Base-by-base conservation (phyloP, 2,329 filamentous ascomycete species). In the Penicillium sp. region DNA sequence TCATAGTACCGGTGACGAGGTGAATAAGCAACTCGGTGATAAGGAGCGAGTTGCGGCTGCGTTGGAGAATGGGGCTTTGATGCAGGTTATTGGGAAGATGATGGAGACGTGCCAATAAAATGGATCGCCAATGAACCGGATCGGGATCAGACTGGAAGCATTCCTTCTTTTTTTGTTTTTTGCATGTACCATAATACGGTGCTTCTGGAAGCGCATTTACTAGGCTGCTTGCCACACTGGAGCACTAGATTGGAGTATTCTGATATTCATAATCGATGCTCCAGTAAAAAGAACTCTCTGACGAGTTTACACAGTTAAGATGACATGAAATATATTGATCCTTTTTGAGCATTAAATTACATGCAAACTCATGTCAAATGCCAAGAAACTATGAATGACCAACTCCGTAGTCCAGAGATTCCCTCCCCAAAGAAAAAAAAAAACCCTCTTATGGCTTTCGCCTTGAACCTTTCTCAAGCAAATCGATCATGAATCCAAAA, bases 1-100 rank as follows among this genome's bases (percentile, higher is more conserved):
- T n/a, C 95, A 98, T 76, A 92, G 88, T 66, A 96, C 96, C 63
- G 94, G 92, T 49, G 93, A 97, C 65, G 93, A 97, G 75, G 93
- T 97, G 55, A 97, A 96, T 80, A 97, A 97, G 82, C 95, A 99
- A 79, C 81, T 99, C 46, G 91, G 88, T 37, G 95, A 99, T 79
- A 99, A 98, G 82, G 95, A 99, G 80, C 84, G 95, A 63, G 95
- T 99, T 48, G 93, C 94, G 1, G 95, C 95, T 10, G 95, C 95
- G 6, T 81, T 97, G 69, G 95, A 98, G 78, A 99, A 99, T 75
- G 91, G 91, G 59, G 96, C 91, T 1, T 81, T 99, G 62, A 92
- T 92, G 82, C 88, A 88, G 43, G 91, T 97, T 35, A 83, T 99
- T 65, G 88, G 91, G 75, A 97, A 95, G 79, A 98, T 99, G 95